phyloP scores from a whole-genome alignment of 306 rosid genomes.

The Lathyrus tuberosus region DNA sequence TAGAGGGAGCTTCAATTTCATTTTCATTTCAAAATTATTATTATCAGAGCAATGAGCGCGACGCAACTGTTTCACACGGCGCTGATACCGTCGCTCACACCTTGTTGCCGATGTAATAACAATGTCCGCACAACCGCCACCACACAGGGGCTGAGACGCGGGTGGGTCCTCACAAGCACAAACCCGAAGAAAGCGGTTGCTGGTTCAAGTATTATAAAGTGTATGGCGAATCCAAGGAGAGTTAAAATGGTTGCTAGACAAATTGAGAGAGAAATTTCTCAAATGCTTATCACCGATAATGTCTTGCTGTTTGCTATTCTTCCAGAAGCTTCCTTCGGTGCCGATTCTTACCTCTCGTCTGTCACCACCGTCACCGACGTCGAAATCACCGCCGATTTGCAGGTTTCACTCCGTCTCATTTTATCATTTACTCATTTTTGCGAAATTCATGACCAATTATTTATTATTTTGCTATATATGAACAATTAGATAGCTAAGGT shows the following conservation, averaged over 20 bases:
- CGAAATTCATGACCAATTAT: background rate
- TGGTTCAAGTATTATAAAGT: slow-evolving; percentile 46
- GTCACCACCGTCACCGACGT: slow-evolving; percentile 88
- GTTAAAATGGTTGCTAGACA: slow-evolving; percentile 96
- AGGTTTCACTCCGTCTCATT: slow-evolving; percentile 48
- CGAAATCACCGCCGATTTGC: slow-evolving; percentile 82
- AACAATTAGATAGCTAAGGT: slow-evolving; percentile 59
- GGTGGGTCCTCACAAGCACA: slow-evolving; percentile 41
- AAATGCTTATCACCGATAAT: slow-evolving; percentile 83
- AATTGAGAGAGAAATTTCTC: slow-evolving; percentile 85
- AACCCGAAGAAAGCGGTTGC: background rate
- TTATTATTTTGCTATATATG: too few species aligned
- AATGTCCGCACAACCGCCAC: background rate
- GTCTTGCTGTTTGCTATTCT: slow-evolving; percentile 76
- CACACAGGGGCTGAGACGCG: slow-evolving; percentile 30
- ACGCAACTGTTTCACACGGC: slow-evolving; percentile 45
- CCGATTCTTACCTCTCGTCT: slow-evolving; percentile 84
- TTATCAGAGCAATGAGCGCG: slow-evolving; percentile 45
- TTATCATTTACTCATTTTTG: background rate
- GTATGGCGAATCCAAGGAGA: slow-evolving; percentile 90
- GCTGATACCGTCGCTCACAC: slow-evolving; percentile 26
- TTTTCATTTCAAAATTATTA: background rate
- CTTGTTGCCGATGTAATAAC: slow-evolving; percentile 15
- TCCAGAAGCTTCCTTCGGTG: slow-evolving; percentile 92
- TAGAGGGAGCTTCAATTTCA: background rate